These are phyloP conservation scores for Xerocomellus amylosporus DNA, from an alignment of 768 basidiomycete genomes.

Conservation along the genomic window DNA sequence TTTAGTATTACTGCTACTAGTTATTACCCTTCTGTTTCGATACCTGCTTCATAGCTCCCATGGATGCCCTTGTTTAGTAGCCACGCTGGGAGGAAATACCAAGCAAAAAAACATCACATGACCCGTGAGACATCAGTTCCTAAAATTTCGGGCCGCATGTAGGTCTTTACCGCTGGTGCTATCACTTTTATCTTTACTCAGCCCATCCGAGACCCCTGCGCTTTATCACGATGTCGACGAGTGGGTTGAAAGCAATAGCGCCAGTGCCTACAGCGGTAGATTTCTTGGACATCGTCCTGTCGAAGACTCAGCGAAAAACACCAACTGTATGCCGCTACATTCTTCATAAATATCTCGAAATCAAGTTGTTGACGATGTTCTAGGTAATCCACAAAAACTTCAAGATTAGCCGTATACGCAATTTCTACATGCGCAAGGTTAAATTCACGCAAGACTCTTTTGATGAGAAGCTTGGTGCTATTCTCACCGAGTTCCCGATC, in stretches of 20 bases:
- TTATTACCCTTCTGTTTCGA: constrained; percentile 24
- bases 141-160: constrained; percentile 10
- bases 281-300: constrained; percentile 91
- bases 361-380: not conserved
- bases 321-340: constrained; percentile 62
- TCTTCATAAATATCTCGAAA: not conserved
- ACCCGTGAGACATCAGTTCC: constrained; percentile 10
- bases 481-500: constrained; percentile 95
- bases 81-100: constrained; percentile 22
- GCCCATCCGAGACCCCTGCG: not conserved
- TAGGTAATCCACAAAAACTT: constrained; percentile 99
- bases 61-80: constrained; percentile 26
- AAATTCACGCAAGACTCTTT: constrained; percentile 98
- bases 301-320: constrained; percentile 95
- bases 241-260: constrained; percentile 93
- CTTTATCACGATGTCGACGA: constrained; percentile 60
- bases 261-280: constrained; percentile 97
- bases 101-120: constrained; percentile 9
- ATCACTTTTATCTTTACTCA: constrained; percentile 10
- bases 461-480: constrained; percentile 91
- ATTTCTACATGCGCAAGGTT: constrained; percentile 99
- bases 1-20: constrained; percentile 23
- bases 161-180: not conserved
- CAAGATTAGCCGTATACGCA: constrained; percentile 97
- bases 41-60: constrained; percentile 18